Base-by-base conservation (phyloP, 2,329 filamentous ascomycete species). In the Penicillium oxalicum region DNA sequence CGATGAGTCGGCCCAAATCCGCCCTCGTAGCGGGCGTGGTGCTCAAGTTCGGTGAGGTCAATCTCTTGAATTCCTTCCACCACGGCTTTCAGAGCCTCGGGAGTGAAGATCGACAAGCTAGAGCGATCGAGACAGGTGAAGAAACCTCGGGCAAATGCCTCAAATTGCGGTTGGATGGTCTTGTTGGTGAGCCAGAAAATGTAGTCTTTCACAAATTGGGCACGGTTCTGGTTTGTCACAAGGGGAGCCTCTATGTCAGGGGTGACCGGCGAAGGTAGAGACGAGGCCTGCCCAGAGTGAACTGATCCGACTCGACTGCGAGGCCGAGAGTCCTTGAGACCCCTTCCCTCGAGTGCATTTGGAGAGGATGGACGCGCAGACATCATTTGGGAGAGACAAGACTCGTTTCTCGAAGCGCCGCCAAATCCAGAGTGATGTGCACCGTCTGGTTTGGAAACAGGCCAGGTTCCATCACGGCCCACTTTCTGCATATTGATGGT, bases 51-150 rank as follows among this genome's bases (percentile, higher is more conserved):
- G 0, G 77, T 61, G 4, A 95, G 77, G 62, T 94, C 85, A 56
- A 97, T 91, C 32, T 86, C 79, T 59, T 88, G 86, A 2, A 84
- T 77, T 26, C 93, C 93, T 73, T 97, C 91, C 0, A 96, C 79
- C 1, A 96, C 73, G 1, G 80, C 80, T 64, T 91, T 88, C 6
- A 98, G 76, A 0, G 85, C 78, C 1, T 77, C 69, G 0, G 88
- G 80, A 2, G 77, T 85, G 52, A 94, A 81, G n/a, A 94, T 77
- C 2, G 77, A 76, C 2, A 95, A 75, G 0, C 87, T 84, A 45
- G 84, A 84, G 12, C 77, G 75, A 51, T 87, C 78, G 26, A 95
- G 74, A 58, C 88, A 91, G 1, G 82, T 77, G 49, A 80, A 79
- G 70, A 97, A 96, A 2, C 93, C 93, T 24, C 80, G 79, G 26